Percentiles rank a stretch among this genome's conserved stretches.
Conservation (phyloP, 2,329 filamentous ascomycete species). For the Achaetomium macrosporum region DNA sequence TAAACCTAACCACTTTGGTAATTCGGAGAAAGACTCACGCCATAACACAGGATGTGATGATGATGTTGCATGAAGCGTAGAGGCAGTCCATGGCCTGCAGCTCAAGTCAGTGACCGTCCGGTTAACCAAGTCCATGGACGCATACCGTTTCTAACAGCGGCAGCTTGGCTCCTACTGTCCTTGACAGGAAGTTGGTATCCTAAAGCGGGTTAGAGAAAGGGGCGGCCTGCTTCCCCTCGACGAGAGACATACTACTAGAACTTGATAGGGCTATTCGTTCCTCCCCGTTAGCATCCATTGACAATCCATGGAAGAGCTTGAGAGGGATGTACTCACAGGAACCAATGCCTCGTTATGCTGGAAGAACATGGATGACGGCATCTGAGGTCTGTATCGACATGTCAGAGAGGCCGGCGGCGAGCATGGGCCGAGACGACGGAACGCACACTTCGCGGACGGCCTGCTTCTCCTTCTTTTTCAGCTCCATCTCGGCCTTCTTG, state of each 20-base stretch:
- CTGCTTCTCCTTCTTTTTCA: constrained; percentile 36
- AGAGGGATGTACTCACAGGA: constrained; percentile 37
- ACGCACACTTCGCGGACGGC: constrained; percentile 66
- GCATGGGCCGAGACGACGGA: background rate
- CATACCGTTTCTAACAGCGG: constrained; percentile 76
- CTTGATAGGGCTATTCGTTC: constrained; percentile 53
- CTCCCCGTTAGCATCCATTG: constrained; percentile 2
- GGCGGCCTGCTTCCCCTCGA: background rate
- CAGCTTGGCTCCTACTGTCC: constrained; percentile 87
- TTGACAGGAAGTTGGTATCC: constrained; percentile 82
- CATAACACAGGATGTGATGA: constrained; percentile 66
- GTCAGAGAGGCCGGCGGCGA: background rate
- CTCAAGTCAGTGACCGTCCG: background rate
- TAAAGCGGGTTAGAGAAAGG: constrained; percentile 1
- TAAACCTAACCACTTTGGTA: background rate
- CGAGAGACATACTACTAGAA: constrained; percentile 54
- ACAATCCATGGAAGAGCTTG: background rate
- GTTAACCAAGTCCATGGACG: constrained; percentile 39
- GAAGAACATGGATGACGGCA: constrained; percentile 81
- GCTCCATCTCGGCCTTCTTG: constrained; percentile 43
- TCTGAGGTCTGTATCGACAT: constrained; percentile 53
- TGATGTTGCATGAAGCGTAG: constrained; percentile 83
- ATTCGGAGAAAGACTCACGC: constrained; percentile 38
- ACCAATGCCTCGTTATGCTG: constrained; percentile 80
- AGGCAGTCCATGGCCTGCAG: constrained; percentile 76